Evolutionary conservation across 352 stramenopile genomes (phyloP), one percentile per base, ranked within the genome.

Genomic region (Pythium diclinum): DNA sequence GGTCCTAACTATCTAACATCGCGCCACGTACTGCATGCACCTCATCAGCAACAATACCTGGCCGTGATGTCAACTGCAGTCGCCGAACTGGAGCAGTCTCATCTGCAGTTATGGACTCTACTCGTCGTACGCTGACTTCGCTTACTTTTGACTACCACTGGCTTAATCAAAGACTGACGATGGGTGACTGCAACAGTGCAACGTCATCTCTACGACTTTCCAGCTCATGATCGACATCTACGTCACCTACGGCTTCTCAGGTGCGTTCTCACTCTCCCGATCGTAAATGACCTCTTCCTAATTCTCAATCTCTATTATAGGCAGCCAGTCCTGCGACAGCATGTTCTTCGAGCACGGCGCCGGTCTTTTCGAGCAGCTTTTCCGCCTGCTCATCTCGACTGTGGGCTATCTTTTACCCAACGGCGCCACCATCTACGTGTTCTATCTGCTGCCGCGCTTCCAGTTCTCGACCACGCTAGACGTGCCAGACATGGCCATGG

Each of bases 331-430:
- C 25, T 91, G 82, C 67, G 73, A 87, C 44, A 86, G 77, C 52
- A 78, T 91, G 66, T 91, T 91, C 63, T 89, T 89, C 58, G 71
- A 87, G 34, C 80, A 91, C 58, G 76, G 80, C 32, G 70, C 78
- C 0, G 78, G 80, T 3, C 52, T 75, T 14, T 47, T 88, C 19
- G 82, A 89, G 65, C 82, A 91, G 65, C 74, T 75, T 0, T 59
- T 78, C 38, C 82, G 82, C 10, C 66, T 89, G 5, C 34, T 68
- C 40, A 75, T 91, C 42, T 82, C 80, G 21, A 56, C 83, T 7
- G 72, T 76, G 32, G 79, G 73, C 54, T 87, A 85, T 48, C 56
- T 89, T 42, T 49, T 88, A 33, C 82, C 82, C 14, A 88, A 87
- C 56, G 89, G 78, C 78, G 79, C 78, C 34, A 81, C 63, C 4